A percentile compares a stretch with the other conserved stretches of the same genome.
These are phyloP conservation scores for Lumnitzera littorea DNA, from an alignment of 345 rosid genomes.

Conservation along the genomic window DNA sequence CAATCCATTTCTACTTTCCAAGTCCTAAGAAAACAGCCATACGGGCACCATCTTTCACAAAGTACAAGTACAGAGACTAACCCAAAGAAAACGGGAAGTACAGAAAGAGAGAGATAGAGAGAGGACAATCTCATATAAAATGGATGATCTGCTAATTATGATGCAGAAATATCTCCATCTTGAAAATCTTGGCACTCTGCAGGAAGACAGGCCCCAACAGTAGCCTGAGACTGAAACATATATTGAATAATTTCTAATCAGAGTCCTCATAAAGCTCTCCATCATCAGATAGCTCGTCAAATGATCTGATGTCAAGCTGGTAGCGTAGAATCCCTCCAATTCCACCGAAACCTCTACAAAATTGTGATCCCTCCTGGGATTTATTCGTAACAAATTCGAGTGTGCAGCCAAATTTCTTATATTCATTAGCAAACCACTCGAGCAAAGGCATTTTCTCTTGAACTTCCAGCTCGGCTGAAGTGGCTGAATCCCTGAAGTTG, in stretches of 20 bases:
- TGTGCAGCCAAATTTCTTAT: constrained; percentile 73
- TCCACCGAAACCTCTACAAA: constrained; percentile 92
- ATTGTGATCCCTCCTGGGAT: constrained; percentile 92
- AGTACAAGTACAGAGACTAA: no score
- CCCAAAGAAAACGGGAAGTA: no score
- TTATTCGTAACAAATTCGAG: constrained; percentile 88
- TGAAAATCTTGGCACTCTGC: no score
- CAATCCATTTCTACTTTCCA: no score
- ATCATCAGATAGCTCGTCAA: constrained; percentile 73
- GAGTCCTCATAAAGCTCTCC: constrained; percentile 69
- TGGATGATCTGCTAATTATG: no score
- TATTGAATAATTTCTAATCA: constrained; percentile 24
- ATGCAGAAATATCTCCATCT: no score
- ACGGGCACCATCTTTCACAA: no score
- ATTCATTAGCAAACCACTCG: constrained; percentile 90
- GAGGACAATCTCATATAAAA: no score
- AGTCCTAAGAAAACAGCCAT: no score
- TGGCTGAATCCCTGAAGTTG: constrained; percentile 60
- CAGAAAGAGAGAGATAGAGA: no score
- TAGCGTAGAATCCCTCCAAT: constrained; percentile 90
- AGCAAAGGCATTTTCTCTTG: constrained; percentile 72
- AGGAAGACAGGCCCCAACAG: neutral
- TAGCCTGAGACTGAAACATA: neutral
- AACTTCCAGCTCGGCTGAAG: constrained; percentile 60
- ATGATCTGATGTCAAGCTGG: constrained; percentile 82